Evolutionary conservation across 2,329 filamentous ascomycete species (phyloP).

Genomic region (Neofusicoccum sp.): DNA sequence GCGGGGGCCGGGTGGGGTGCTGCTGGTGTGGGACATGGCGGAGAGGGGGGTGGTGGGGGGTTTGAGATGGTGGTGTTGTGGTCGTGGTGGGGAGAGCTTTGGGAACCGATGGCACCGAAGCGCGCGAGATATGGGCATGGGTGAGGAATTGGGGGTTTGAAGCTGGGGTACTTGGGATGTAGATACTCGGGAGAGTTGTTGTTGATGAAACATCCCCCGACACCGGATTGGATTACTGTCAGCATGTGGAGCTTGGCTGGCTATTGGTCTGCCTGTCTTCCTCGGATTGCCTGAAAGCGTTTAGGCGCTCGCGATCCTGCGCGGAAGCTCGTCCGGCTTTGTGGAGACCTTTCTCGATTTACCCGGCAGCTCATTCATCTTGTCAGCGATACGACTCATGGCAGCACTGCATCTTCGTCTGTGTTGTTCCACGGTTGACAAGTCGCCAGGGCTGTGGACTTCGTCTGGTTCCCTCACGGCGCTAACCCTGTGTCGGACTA

Average conservation of each 20-base stretch:
- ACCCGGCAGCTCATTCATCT: background rate
- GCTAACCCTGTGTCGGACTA: no score
- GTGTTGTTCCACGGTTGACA: no score
- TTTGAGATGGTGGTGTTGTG: background rate
- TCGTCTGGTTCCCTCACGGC: no score
- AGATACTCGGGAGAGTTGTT: background rate
- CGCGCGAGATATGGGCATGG: background rate
- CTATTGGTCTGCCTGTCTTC: background rate
- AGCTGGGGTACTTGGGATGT: background rate
- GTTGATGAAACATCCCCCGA: background rate
- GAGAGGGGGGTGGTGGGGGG: background rate
- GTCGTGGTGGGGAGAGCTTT: background rate
- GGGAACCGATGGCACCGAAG: background rate
- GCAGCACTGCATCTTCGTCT: background rate
- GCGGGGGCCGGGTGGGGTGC: background rate
- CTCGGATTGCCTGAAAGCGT: background rate
- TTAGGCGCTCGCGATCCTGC: background rate
- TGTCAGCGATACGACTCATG: background rate
- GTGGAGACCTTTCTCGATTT: background rate
- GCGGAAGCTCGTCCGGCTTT: background rate
- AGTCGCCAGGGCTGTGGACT: no score
- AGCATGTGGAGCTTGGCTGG: background rate
- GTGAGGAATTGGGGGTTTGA: background rate
- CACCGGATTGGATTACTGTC: conserved; percentile 5
- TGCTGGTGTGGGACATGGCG: background rate